A percentile compares a stretch with the other conserved stretches of the same genome.
Conservation (phyloP, 306 rosid species). For the Prosopis cineraria region DNA sequence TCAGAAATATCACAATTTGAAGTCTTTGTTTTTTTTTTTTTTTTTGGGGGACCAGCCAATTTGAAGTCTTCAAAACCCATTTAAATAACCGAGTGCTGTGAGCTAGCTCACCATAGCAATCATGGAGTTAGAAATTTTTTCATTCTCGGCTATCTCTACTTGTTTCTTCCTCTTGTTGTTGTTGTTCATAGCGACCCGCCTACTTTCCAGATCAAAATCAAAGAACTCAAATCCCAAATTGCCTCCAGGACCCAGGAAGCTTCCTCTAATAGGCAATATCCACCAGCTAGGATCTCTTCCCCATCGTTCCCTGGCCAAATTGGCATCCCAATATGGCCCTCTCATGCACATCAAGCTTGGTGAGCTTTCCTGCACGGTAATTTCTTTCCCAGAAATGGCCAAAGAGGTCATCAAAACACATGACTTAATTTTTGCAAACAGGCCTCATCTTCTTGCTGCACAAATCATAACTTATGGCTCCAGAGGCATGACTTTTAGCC, state of each 20-base stretch:
- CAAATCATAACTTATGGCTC: conserved; percentile 10
- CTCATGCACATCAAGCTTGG: conserved; percentile 43
- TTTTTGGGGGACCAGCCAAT: no score
- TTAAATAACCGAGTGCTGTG: no score
- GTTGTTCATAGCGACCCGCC: conserved; percentile 13
- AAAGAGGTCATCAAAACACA: conserved; percentile 47
- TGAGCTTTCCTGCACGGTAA: conserved; percentile 30
- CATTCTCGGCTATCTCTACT: no score
- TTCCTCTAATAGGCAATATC: conserved; percentile 42
- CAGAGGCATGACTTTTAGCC: conserved; percentile 23
- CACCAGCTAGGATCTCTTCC: conserved; percentile 37
- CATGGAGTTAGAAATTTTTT: neutral
- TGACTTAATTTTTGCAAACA: conserved; percentile 35
- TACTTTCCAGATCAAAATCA: conserved; percentile 33
- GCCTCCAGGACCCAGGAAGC: conserved; percentile 44
- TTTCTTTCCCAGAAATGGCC: conserved; percentile 48
- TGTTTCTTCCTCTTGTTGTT: conserved; percentile 11
- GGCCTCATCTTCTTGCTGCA: conserved; percentile 33
- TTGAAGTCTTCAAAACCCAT: no score
- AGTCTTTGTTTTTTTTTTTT: no score
- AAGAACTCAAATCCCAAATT: conserved; percentile 31
- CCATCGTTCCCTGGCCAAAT: conserved; percentile 27
- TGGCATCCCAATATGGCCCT: conserved; percentile 36
- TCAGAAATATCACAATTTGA: no score
- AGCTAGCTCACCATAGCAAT: no score